These are phyloP conservation scores for Umbilicaria muhlenbergii DNA, from an alignment of 495 filamentous ascomycete species.

Conservation along the genomic window DNA sequence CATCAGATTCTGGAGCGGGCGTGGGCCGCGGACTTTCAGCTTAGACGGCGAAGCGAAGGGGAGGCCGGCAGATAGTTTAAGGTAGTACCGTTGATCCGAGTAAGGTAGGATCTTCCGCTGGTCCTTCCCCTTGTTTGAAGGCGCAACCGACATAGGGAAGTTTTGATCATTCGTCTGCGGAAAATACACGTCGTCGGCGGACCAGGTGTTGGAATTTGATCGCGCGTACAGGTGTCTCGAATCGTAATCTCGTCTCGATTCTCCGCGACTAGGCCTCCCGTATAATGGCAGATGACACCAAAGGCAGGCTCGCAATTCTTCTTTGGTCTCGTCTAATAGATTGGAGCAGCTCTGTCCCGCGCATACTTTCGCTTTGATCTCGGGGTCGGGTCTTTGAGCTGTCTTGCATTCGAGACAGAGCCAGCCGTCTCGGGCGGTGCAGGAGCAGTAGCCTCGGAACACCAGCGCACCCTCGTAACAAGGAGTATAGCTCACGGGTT, in stretches of 20 bases:
- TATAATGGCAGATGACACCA: conserved; percentile 14
- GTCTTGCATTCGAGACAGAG: conserved; percentile 14
- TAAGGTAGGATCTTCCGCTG: no score
- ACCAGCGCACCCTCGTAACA: conserved; percentile 1
- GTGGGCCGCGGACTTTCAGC: no score
- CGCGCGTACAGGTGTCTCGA: conserved; percentile 7
- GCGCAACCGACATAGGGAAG: no score
- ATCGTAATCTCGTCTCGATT: conserved; percentile 10
- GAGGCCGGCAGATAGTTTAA: no score
- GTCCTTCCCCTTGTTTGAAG: no score
- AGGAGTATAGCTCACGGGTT: background rate
- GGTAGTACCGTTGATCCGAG: no score
- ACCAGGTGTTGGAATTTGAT: conserved; percentile 1
- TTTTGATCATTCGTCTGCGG: no score
- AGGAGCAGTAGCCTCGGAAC: conserved; percentile 5
- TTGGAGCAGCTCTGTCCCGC: conserved; percentile 10
- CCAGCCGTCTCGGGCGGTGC: conserved; percentile 15
- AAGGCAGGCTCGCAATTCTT: conserved; percentile 11
- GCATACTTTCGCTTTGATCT: conserved; percentile 2
- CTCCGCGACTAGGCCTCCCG: conserved; percentile 3
- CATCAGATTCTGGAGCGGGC: no score
- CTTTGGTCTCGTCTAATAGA: background rate
- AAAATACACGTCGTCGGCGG: no score
- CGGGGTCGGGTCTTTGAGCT: conserved; percentile 7
- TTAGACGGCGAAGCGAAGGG: no score